phyloP scores from a whole-genome alignment of 352 stramenopile species.

The Phytopythium montanum region DNA sequence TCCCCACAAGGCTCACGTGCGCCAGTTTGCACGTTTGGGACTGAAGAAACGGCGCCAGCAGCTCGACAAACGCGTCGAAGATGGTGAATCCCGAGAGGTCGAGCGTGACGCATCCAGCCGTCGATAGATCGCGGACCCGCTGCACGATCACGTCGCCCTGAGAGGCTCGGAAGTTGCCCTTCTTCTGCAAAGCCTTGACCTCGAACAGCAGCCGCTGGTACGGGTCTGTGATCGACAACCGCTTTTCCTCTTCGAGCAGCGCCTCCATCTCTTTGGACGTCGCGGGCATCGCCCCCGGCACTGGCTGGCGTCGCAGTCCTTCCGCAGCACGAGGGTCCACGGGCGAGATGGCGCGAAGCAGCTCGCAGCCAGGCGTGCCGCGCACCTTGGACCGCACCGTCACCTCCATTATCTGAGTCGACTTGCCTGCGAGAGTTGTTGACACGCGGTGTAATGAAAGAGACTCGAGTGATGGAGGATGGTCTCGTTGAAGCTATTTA shows the following conservation, averaged over 20 bases:
- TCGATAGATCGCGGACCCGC: constrained; percentile 41
- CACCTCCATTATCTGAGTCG: constrained; percentile 15
- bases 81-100: constrained; percentile 54
- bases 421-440: too few relatives aligned
- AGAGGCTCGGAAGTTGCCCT: constrained; percentile 62
- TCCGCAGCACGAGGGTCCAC: constrained; percentile 63
- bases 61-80: constrained; percentile 53
- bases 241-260: constrained; percentile 67
- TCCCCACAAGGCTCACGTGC: constrained; percentile 40
- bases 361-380: constrained; percentile 36
- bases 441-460: too few relatives aligned
- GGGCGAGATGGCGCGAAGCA: constrained; percentile 38
- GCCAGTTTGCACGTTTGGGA: constrained; percentile 48
- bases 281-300: background rate
- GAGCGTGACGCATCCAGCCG: constrained; percentile 27
- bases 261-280: constrained; percentile 31
- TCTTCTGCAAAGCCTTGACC: constrained; percentile 49
- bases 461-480: too few relatives aligned
- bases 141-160: constrained; percentile 54
- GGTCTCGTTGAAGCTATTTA: too few relatives aligned
- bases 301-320: constrained; percentile 33
- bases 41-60: constrained; percentile 48
- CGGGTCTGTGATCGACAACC: constrained; percentile 45
- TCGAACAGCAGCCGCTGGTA: constrained; percentile 70
- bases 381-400: constrained; percentile 31